Evolutionary conservation across 352 stramenopile species (phyloP), one percentile per base, ranked within the genome.

Genomic region (Phytophthora podocarpi): DNA sequence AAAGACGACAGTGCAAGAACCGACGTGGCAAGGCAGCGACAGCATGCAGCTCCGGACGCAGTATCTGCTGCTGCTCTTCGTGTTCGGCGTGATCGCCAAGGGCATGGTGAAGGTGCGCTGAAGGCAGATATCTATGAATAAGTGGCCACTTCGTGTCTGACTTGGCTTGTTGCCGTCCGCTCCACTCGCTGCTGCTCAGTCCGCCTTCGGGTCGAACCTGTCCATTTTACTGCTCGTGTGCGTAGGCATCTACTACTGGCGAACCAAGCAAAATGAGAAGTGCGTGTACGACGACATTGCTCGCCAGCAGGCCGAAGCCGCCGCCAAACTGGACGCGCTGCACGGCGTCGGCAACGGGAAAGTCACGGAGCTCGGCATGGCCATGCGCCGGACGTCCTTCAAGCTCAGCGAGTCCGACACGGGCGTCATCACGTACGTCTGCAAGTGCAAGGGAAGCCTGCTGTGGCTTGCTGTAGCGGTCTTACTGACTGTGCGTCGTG

Each of bases 251-350:
- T 90, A 88, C 64, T 92, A 92, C 62, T 80, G 76, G 66, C 71
- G 74, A 52, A 76, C 62, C n/a, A 83, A 79, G 60, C 62, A 74
- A 32, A 73, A 76, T 15, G 82, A 80, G 39, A 71, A 78, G 34
- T 78, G 75, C 16, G 70, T 90, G 36, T 91, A 90, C 64, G 80
- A 92, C 24, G 80, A 90, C 41, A 89, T 90, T 52, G 79, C 76
- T 23, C 71, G 67, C 20, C 67, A 76, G 39, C 81, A 90, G 32
- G 76, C 79, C 9, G 64, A 90, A 48, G 72, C 82, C 1, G 68
- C 78, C 3, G 69, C 79, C n/a, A 94, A 93, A 43, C 63, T 94
- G 32, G 73, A 90, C 47, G 78, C 75, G 18, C 54, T 90, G 28
- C 72, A 87, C 30, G 78, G 77, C 7, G 31, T 85, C 37, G 62